Conservation (phyloP, 1,284 basidiomycete species). For the Tylopilus sp. region DNA sequence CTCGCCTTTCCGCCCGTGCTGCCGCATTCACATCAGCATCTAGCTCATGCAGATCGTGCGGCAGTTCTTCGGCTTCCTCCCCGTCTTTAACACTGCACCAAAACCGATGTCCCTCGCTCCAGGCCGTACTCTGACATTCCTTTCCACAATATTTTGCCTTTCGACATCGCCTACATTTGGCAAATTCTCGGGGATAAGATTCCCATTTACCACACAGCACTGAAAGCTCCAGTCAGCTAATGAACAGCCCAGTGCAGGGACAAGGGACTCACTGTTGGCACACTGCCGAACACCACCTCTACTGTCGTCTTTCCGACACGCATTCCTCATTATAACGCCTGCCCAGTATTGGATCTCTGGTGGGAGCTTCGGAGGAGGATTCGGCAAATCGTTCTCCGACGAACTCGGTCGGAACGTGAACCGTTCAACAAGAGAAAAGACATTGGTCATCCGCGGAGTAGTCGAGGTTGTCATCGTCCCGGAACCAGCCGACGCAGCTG, state of each 20-base stretch:
- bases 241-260: conserved; percentile 1
- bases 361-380: conserved; percentile 71
- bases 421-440: conserved; percentile 94
- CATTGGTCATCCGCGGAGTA: conserved; percentile 63
- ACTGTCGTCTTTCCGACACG: conserved; percentile 94
- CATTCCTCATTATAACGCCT: conserved; percentile 98
- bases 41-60: conserved; percentile 17
- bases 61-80: conserved; percentile 51
- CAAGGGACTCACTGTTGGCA: conserved; percentile 74
- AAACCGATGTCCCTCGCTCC: conserved; percentile 95
- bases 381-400: conserved; percentile 68
- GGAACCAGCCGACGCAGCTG: conserved; percentile 14
- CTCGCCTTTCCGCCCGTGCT: conserved; percentile 26
- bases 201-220: conserved; percentile 98
- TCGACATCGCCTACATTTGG: conserved; percentile 92
- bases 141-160: conserved; percentile 99
- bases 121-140: conserved; percentile 95
- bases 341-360: conserved; percentile 99
- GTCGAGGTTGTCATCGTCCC: conserved; percentile 5
- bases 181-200: conserved; percentile 89
- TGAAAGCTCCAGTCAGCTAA: conserved; percentile 27
- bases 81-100: conserved; percentile 78
- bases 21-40: conserved; percentile 15
- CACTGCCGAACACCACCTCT: conserved; percentile 94
- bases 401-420: conserved; percentile 93